Base-by-base conservation (phyloP, 2,329 filamentous ascomycete genomes). In the Fusarium heterosporum region DNA sequence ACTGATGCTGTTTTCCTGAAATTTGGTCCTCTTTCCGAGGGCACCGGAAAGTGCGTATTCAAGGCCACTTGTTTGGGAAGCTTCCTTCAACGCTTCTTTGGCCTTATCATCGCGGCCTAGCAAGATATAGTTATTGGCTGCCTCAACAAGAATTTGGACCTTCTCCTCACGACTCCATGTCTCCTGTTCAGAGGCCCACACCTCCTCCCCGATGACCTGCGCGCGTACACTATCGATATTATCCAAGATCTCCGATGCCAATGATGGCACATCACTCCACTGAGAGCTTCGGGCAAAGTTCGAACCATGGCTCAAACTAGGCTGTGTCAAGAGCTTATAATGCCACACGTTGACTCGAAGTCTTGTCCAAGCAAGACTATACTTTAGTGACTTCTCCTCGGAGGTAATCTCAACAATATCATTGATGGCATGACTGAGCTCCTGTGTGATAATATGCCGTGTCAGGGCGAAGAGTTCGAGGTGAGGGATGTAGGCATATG, bases 391-490 rank as follows among this genome's bases (percentile, higher is more conserved):
- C 40, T 64, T 69, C 26, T 65, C 62, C 28, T 59, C 64, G 13
- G 59, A 76, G 19, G 61, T n/a, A 9, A 76, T 58, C 30, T 75
- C 61, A 14, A 79, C 39, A 2, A 73, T 56, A 49, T 70, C 73
- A 1, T 64, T 61, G 16, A 60, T 45, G 10, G 68, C 73, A 61
- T 67, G 38, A 2, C 56, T 29, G 14, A 78, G 53, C 7, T 58
- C 61, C 7, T 64, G 61, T 3, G 77, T 76, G 54, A 88, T 80
- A 28, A 86, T 76, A 65, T 81, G 81, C 26, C 81, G 78, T 4
- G 94, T 92, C 8, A 97, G 81, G 66, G 89, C 90, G 64, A 98
- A 91, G 1, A 98, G 84, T 75, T 97, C 93, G 14, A 97, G 84
- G 67, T 91, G 86, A 1, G 94, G 93, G 19, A 93, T 93, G 58